Evolutionary conservation across 1,139 yeast genomes (phyloP).

Genomic region (Magnusiomyces tetraspermus): DNA sequence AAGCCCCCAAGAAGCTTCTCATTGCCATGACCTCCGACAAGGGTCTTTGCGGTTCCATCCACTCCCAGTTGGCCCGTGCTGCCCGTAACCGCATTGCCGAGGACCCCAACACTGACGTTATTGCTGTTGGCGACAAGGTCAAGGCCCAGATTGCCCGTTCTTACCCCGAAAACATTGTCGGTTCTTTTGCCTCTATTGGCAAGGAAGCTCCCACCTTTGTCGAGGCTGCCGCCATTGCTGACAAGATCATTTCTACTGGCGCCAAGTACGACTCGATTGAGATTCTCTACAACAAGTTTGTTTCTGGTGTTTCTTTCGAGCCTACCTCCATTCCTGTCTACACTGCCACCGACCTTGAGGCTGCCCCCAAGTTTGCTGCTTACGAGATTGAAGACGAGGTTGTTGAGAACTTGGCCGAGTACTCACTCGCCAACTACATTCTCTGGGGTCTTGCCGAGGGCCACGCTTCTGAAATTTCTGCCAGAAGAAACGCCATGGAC

Average conservation of each 20-base stretch:
- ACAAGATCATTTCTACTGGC: conserved; percentile 56
- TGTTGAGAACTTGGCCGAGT: conserved; percentile 52
- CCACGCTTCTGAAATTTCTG: conserved; percentile 95
- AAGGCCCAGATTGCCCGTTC: conserved; percentile 84
- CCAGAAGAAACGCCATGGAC: conserved; percentile 99
- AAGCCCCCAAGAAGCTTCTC: conserved; percentile 48
- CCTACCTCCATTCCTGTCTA: conserved; percentile 63
- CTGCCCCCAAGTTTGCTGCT: conserved; percentile 77
- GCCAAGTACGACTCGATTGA: conserved; percentile 63
- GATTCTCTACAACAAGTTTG: conserved; percentile 78
- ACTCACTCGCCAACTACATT: conserved; percentile 81
- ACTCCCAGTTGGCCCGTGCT: conserved; percentile 84
- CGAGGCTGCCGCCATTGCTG: conserved; percentile 85
- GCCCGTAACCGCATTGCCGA: conserved; percentile 62
- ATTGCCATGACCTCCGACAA: conserved; percentile 92
- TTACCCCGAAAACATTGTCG: conserved; percentile 54
- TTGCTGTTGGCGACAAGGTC: conserved; percentile 89
- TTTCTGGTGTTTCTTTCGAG: conserved; percentile 82
- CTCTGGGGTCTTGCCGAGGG: conserved; percentile 95
- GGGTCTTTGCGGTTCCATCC: conserved; percentile 98
- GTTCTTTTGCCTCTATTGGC: conserved; percentile 85
- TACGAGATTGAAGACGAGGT: conserved; percentile 74
- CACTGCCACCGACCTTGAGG: conserved; percentile 63
- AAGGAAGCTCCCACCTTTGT: conserved; percentile 91
- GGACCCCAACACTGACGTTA: conserved; percentile 65